These are phyloP conservation scores for Paraphoma chrysanthemicola DNA, from an alignment of 2,329 filamentous ascomycete species.

Conservation along the genomic window DNA sequence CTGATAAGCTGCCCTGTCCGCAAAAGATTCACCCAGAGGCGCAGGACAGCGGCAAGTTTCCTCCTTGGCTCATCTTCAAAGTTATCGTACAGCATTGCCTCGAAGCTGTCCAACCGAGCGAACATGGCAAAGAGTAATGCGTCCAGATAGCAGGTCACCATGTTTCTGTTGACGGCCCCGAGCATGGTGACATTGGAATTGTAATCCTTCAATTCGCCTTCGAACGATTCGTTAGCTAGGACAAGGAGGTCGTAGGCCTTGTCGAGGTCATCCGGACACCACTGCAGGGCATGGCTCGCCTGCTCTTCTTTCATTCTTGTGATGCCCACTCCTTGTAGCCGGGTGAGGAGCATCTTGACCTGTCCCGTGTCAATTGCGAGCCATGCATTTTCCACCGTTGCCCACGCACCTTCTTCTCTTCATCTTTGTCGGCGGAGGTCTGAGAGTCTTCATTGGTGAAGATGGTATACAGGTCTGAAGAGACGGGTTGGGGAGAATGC, in stretches of 20 bases:
- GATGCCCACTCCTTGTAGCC: slow-evolving; percentile 62
- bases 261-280: slow-evolving; percentile 73
- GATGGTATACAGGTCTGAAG: slow-evolving; percentile 65
- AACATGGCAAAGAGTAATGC: slow-evolving; percentile 96
- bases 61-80: slow-evolving; percentile 75
- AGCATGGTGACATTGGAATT: slow-evolving; percentile 74
- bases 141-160: slow-evolving; percentile 95
- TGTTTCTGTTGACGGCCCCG: slow-evolving; percentile 84
- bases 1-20: slow-evolving; percentile 84
- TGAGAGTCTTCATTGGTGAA: slow-evolving; percentile 65
- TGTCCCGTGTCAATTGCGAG: slow-evolving; percentile 25
- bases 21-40: slow-evolving; percentile 93
- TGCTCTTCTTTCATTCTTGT: slow-evolving; percentile 67
- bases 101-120: slow-evolving; percentile 85
- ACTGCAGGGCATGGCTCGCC: slow-evolving; percentile 66
- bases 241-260: slow-evolving; percentile 78
- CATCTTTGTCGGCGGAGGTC: slow-evolving; percentile 63
- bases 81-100: slow-evolving; percentile 85
- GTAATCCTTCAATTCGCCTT: slow-evolving; percentile 79
- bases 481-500: slow-evolving; percentile 22
- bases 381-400: background rate
- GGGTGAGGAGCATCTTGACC: slow-evolving; percentile 62
- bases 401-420: slow-evolving; percentile 56
- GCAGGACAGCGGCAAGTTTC: slow-evolving; percentile 77
- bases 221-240: slow-evolving; percentile 80